These are phyloP conservation scores for Pholiota conissans DNA, from an alignment of 768 basidiomycete species.

Conservation along the genomic window DNA sequence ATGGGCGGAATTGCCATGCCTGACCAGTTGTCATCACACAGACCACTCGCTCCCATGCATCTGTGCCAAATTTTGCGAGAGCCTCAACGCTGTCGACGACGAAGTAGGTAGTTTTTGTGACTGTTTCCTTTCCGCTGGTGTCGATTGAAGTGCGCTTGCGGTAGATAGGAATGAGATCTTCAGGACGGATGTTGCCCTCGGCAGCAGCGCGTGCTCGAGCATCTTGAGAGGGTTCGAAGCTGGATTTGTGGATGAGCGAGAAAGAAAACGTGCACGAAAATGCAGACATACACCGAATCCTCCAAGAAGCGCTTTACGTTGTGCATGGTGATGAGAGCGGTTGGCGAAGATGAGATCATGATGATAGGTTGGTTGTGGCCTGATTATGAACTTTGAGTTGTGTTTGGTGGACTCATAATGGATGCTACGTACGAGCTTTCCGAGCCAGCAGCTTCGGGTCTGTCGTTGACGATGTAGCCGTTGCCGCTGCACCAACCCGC, in stretches of 20 bases:
- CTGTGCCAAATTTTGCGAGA: slow-evolving; percentile 85
- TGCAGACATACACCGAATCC: slow-evolving; percentile 66
- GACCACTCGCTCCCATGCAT: slow-evolving; percentile 96
- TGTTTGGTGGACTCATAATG: background rate
- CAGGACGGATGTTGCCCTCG: slow-evolving; percentile 72
- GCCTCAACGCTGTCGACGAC: slow-evolving; percentile 94
- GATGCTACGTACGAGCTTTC: slow-evolving; percentile 62
- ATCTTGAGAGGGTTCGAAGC: slow-evolving; percentile 75
- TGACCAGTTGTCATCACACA: slow-evolving; percentile 99
- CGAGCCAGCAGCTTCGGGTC: slow-evolving; percentile 65
- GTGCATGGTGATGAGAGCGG: slow-evolving; percentile 95
- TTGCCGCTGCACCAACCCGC: slow-evolving; percentile 43
- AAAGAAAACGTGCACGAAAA: background rate
- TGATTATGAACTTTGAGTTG: slow-evolving; percentile 34
- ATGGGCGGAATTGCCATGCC: slow-evolving; percentile 96
- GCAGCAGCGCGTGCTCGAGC: slow-evolving; percentile 68
- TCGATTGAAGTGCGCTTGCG: slow-evolving; percentile 76
- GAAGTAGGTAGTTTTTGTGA: slow-evolving; percentile 67
- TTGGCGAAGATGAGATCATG: slow-evolving; percentile 95
- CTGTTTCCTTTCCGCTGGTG: slow-evolving; percentile 59
- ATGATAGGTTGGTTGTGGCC: slow-evolving; percentile 90
- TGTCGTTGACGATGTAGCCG: slow-evolving; percentile 38
- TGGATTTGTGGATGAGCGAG: slow-evolving; percentile 19
- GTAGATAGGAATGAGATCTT: slow-evolving; percentile 88
- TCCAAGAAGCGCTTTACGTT: slow-evolving; percentile 95